These are phyloP conservation scores for Gnomoniopsis sp. DNA, from an alignment of 2,329 filamentous ascomycete genomes.

Conservation along the genomic window DNA sequence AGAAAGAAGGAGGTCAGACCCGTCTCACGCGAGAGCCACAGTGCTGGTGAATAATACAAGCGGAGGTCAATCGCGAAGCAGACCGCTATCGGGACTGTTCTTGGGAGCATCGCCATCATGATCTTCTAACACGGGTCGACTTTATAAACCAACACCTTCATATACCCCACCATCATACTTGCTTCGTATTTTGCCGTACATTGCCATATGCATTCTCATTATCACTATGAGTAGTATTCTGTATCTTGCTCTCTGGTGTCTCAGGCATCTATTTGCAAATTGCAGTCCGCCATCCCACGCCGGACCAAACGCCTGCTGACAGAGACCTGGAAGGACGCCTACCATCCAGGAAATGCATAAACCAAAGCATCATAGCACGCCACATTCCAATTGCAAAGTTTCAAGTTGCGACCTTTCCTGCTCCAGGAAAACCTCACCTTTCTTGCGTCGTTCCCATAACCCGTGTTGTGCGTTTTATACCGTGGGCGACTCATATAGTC, in stretches of 20 bases:
- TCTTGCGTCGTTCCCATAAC: background rate
- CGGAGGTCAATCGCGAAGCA: background rate
- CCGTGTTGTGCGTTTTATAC: background rate
- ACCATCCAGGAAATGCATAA: background rate
- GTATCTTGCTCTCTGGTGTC: background rate
- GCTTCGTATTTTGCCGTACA: no score
- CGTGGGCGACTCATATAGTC: no score
- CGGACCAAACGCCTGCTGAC: background rate
- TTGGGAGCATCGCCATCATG: background rate
- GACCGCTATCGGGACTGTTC: background rate
- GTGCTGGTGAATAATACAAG: background rate
- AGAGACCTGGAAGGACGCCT: background rate
- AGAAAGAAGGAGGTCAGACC: background rate
- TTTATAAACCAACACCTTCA: background rate
- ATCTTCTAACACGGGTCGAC: background rate
- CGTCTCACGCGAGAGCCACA: background rate
- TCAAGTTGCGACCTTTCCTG: background rate
- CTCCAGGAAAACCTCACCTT: background rate
- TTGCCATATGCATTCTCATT: background rate
- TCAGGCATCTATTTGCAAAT: background rate
- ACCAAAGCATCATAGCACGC: background rate
- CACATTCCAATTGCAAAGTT: background rate
- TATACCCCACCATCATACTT: background rate
- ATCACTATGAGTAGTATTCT: background rate
- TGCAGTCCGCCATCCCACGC: background rate